phyloP scores from a whole-genome alignment of 176 grass and related monocot species.

The Oryza rufipogon region DNA sequence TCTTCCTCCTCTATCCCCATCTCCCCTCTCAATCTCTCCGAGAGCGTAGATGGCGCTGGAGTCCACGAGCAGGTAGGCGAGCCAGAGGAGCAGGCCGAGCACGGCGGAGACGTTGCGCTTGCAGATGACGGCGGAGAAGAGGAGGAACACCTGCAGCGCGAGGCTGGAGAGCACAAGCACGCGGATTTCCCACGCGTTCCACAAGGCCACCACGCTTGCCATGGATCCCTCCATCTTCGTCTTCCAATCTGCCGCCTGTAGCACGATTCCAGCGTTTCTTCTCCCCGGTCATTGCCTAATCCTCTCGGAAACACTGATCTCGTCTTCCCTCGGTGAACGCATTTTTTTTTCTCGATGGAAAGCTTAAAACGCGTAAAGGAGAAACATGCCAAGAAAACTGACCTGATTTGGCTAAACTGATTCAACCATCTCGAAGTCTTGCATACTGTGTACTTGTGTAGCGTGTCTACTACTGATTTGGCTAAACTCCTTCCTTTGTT shows the following conservation, averaged over 20 bases:
- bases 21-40: neutral
- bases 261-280: too few relatives aligned
- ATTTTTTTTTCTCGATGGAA: too few relatives aligned
- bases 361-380: too few relatives aligned
- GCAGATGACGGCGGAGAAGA: constrained; percentile 45
- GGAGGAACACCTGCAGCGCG: constrained; percentile 54
- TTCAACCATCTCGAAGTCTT: too few relatives aligned
- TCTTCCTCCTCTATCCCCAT: too few relatives aligned
- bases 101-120: constrained; percentile 48
- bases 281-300: too few relatives aligned
- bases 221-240: constrained; percentile 15
- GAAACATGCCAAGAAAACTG: too few relatives aligned
- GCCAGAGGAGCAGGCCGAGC: constrained; percentile 45
- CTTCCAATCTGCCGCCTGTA: neutral
- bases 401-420: too few relatives aligned
- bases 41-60: constrained; percentile 53
- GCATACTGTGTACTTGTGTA: too few relatives aligned
- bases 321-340: neutral
- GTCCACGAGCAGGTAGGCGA: constrained; percentile 56
- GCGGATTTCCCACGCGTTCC: constrained; percentile 53
- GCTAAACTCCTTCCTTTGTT: too few relatives aligned
- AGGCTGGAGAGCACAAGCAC: constrained; percentile 51
- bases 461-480: too few relatives aligned
- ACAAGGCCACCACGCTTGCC: constrained; percentile 11
- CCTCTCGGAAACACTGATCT: too few relatives aligned